Base-by-base conservation (phyloP, 495 filamentous ascomycete genomes). In the Penicillium malachiteum region DNA sequence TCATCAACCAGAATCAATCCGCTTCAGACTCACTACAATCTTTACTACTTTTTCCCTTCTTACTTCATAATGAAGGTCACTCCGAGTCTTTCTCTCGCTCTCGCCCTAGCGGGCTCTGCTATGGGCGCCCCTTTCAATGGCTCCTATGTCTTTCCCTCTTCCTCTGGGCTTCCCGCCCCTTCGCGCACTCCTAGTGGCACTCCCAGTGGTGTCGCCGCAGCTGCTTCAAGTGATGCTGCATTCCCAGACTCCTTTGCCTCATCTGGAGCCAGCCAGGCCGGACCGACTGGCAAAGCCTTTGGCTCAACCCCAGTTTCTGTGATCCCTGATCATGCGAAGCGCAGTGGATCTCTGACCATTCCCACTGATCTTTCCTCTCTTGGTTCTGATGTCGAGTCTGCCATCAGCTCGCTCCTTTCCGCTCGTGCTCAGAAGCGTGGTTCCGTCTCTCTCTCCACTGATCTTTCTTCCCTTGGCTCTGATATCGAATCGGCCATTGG, bases 31-130 rank as follows among this genome's bases (percentile, higher is more conserved):
- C 18, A 35, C 4, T 50, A 32, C 33, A 43, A 12, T 50, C 13
- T 48, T 37, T 30, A 46, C 31, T 31, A 44, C 10, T 10, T 33
- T 50, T 45, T 30, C 11, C 47, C 32, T 38, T 38, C 47, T 17
- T 21, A 44, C 34, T 37, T 56, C 55, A 57, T 26, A 35, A 65
- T 65, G 63, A 65, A 58, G 56, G 42, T 42, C 39, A 62, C 62
- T 31, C n/a, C n/a, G n/a, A n/a, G n/a, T n/a, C 50, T 54, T 58
- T 41, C 47, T 30, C 40, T 65, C 44, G 50, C 54, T 44, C 13
- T 65, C 11, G 52, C 56, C 21, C 56, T 65, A 13, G 54, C 56
- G 8, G 63, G 56, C 33, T 55, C 59, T 40, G 59, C 56, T 39
- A 35, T 63, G 18, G 63, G 41, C 34, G 46, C 39, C 10, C 63